These are phyloP conservation scores for Nitzschia sp. DNA, from an alignment of 108 stramenopile species.

Conservation along the genomic window DNA sequence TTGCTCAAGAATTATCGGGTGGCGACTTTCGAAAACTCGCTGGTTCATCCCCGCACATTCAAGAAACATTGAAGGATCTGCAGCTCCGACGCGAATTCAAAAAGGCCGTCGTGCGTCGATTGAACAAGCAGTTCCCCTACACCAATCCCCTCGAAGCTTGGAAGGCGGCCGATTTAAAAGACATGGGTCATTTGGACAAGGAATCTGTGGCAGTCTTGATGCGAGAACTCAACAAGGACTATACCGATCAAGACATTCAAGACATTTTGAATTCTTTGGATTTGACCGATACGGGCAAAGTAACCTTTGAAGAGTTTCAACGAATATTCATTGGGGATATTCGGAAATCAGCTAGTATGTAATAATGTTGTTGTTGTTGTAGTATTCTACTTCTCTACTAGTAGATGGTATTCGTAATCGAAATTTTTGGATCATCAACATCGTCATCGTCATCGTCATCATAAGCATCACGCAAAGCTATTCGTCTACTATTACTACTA, in stretches of 20 bases:
- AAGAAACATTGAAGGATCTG: constrained; percentile 66
- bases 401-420: background rate
- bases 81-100: constrained; percentile 81
- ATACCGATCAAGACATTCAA: constrained; percentile 70
- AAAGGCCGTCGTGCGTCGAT: constrained; percentile 69
- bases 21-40: constrained; percentile 63
- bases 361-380: too few species aligned
- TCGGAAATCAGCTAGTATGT: constrained; percentile 69
- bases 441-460: background rate
- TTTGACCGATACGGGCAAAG: constrained; percentile 52
- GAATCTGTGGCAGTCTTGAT: constrained; percentile 57
- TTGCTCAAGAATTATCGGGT: constrained; percentile 51
- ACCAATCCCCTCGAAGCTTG: constrained; percentile 68
- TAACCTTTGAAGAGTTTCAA: constrained; percentile 75
- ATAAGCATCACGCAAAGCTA: background rate
- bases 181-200: constrained; percentile 47
- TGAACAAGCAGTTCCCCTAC: constrained; percentile 68
- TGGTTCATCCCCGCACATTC: constrained; percentile 48
- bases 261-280: constrained; percentile 65
- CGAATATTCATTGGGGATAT: constrained; percentile 60
- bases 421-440: background rate
- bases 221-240: constrained; percentile 64
- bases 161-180: constrained; percentile 60
- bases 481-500: too few species aligned
- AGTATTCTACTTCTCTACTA: too few species aligned